A percentile compares a stretch with the other conserved stretches of the same genome.
Evolutionary conservation across 495 filamentous ascomycete genomes (phyloP).

Genomic region (Aspergillus mulundensis): DNA sequence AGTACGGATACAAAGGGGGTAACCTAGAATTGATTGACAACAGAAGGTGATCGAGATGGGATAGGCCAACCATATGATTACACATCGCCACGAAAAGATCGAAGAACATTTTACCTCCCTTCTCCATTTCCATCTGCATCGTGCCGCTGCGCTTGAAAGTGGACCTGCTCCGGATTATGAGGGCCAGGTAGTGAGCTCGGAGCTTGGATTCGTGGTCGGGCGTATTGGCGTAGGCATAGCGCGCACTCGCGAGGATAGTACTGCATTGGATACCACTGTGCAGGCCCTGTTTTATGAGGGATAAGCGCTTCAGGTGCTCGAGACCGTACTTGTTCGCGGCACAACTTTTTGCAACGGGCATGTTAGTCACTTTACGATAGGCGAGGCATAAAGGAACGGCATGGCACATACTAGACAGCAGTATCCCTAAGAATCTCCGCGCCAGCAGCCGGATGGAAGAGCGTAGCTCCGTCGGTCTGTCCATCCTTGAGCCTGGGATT

Average conservation of each 20-base stretch:
- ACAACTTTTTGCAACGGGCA: constrained; percentile 44
- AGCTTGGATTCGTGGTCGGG: constrained; percentile 85
- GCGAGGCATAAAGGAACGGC: not conserved
- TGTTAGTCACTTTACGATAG: constrained; percentile 2
- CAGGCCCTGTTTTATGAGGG: constrained; percentile 81
- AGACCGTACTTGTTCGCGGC: constrained; percentile 77
- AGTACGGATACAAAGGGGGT: not conserved
- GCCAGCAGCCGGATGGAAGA: constrained; percentile 62
- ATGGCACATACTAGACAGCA: constrained; percentile 62
- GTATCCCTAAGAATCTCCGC: constrained; percentile 80
- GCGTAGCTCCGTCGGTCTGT: constrained; percentile 53
- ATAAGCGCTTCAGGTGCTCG: constrained; percentile 74
- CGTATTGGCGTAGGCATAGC: constrained; percentile 85
- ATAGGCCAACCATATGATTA: constrained; percentile 68
- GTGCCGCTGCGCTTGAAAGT: constrained; percentile 93
- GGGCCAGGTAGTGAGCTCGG: constrained; percentile 83
- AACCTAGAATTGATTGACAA: not conserved
- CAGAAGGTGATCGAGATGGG: not conserved
- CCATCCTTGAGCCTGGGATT: constrained; percentile 35
- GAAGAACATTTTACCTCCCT: constrained; percentile 82
- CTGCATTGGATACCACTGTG: constrained; percentile 76
- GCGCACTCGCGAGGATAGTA: constrained; percentile 77
- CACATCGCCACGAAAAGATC: constrained; percentile 90
- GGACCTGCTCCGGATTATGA: constrained; percentile 78
- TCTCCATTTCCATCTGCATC: constrained; percentile 95